phyloP scores from a whole-genome alignment of 768 basidiomycete genomes.

The Paxillus ammoniavirescens region DNA sequence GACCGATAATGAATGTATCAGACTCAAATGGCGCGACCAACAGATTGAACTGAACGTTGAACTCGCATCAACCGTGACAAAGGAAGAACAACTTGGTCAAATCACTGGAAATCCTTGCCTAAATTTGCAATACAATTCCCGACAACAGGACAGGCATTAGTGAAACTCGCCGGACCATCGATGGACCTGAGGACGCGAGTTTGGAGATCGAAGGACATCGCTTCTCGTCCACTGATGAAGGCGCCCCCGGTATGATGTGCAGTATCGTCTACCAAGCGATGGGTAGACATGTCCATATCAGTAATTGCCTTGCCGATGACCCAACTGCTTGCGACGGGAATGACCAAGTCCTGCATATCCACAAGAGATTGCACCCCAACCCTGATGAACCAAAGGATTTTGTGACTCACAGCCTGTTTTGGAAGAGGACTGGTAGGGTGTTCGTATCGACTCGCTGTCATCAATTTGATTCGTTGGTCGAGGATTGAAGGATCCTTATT shows the following conservation, averaged over 20 bases:
- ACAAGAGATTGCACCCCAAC: constrained; percentile 41
- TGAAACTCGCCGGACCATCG: constrained; percentile 57
- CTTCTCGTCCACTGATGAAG: constrained; percentile 53
- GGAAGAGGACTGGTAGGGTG: constrained; percentile 53
- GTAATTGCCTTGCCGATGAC: constrained; percentile 47
- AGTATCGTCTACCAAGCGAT: constrained; percentile 52
- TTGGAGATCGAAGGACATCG: constrained; percentile 56
- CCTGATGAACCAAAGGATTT: constrained; percentile 50
- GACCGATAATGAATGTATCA: too few relatives aligned
- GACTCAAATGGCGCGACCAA: too few relatives aligned
- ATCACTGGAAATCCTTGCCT: too few relatives aligned
- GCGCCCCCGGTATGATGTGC: constrained; percentile 66
- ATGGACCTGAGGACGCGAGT: constrained; percentile 46
- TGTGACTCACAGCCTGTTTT: constrained; percentile 53
- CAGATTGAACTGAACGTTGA: too few relatives aligned
- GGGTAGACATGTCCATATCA: constrained; percentile 58
- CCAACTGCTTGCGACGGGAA: constrained; percentile 37
- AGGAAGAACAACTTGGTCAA: too few relatives aligned
- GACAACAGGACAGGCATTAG: too few relatives aligned
- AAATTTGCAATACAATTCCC: too few relatives aligned
- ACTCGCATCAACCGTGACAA: too few relatives aligned
- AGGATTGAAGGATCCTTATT: constrained; percentile 68
- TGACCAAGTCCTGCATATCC: constrained; percentile 47
- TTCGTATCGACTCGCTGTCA: not conserved
- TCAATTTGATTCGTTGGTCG: not conserved